Evolutionary conservation across 1,139 yeast genomes (phyloP).

Genomic region (Candida sojae): DNA sequence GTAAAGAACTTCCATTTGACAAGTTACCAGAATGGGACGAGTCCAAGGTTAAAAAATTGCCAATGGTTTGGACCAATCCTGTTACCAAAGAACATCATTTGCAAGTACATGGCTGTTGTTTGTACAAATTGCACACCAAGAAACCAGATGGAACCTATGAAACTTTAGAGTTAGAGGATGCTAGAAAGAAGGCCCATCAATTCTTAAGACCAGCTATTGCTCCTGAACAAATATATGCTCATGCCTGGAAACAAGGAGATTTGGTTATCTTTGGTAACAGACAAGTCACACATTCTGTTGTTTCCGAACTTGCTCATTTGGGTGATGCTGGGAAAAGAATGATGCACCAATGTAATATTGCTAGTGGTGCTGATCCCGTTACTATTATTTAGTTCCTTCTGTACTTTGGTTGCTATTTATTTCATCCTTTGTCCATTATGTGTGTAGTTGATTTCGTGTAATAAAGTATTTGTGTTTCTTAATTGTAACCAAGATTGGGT

Average conservation of each 20-base stretch:
- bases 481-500: too few species aligned
- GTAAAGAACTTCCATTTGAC: slow-evolving; percentile 64
- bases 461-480: too few species aligned
- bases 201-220: slow-evolving; percentile 85
- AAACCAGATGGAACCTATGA: slow-evolving; percentile 51
- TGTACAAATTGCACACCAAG: slow-evolving; percentile 62
- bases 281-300: slow-evolving; percentile 89
- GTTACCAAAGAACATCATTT: slow-evolving; percentile 78
- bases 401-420: neutral
- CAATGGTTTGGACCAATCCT: slow-evolving; percentile 93
- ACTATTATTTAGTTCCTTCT: slow-evolving; percentile 12
- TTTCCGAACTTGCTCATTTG: slow-evolving; percentile 72
- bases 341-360: slow-evolving; percentile 93
- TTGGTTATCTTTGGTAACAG: slow-evolving; percentile 82
- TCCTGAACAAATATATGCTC: slow-evolving; percentile 73
- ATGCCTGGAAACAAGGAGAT: slow-evolving; percentile 81
- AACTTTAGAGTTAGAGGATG: slow-evolving; percentile 62
- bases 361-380: slow-evolving; percentile 71
- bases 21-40: slow-evolving; percentile 82
- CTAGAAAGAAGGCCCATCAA: slow-evolving; percentile 67
- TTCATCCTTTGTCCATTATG: neutral
- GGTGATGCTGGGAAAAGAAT: slow-evolving; percentile 54
- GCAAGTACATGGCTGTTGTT: slow-evolving; percentile 87
- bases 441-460: neutral
- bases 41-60: slow-evolving; percentile 69